These are phyloP conservation scores for Bretschneidera sinensis DNA, from an alignment of 345 rosid species.

Conservation along the genomic window DNA sequence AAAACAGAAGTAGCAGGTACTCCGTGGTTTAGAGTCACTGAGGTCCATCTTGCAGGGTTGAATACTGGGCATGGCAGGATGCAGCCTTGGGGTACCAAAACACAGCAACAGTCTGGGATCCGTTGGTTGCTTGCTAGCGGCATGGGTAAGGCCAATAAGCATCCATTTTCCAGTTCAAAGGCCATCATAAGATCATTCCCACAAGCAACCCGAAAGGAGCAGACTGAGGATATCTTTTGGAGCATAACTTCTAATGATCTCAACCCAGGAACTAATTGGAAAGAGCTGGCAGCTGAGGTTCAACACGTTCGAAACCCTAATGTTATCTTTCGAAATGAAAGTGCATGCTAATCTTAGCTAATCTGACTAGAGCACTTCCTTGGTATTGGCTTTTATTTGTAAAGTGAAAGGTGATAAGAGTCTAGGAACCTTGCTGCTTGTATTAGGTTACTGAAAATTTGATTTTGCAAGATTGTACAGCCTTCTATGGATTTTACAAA, in stretches of 20 bases:
- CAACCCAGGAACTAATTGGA: slow-evolving; percentile 23
- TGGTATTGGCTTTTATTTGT: slow-evolving; percentile 1
- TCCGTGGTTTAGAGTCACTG: slow-evolving; percentile 37
- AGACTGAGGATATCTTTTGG: slow-evolving; percentile 43
- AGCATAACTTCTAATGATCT: slow-evolving; percentile 42
- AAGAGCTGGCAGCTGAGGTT: slow-evolving; percentile 23
- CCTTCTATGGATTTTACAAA: neutral
- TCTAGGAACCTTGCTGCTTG: neutral
- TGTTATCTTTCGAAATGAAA: slow-evolving; percentile 35
- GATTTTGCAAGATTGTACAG: slow-evolving; percentile 11
- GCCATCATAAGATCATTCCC: slow-evolving; percentile 33
- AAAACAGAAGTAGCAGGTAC: slow-evolving; percentile 18
- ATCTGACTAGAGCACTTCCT: neutral
- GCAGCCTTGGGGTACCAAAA: slow-evolving; percentile 44
- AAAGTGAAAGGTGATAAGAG: neutral
- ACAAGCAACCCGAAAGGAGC: slow-evolving; percentile 20
- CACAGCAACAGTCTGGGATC: slow-evolving; percentile 50
- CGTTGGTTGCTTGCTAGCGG: slow-evolving; percentile 69
- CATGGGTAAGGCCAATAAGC: slow-evolving; percentile 32
- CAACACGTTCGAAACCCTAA: slow-evolving; percentile 50
- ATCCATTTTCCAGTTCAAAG: slow-evolving; percentile 35
- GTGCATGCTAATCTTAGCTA: slow-evolving; percentile 6
- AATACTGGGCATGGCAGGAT: slow-evolving; percentile 31
- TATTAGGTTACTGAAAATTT: neutral
- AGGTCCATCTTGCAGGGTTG: slow-evolving; percentile 59